Evolutionary conservation across 495 filamentous ascomycete species (phyloP), one percentile per base, ranked within the genome.

Genomic region (Penicillium cataractarum): DNA sequence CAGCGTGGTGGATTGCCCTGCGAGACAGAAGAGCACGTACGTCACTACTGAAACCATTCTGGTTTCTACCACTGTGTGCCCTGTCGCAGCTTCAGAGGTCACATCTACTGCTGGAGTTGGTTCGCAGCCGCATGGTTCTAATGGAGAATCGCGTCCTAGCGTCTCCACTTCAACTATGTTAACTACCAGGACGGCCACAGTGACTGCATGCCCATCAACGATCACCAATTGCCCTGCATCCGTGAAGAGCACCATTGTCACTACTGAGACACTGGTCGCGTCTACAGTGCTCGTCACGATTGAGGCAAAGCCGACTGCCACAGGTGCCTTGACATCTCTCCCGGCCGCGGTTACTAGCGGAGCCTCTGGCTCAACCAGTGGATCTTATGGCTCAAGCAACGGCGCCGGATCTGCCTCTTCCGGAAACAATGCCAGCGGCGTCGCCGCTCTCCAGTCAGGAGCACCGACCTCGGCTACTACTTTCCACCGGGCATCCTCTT

Each of bases 21-120:
- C 60, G 4, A 51, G 53, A 60, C 19, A 53, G 21, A 58, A 64
- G 31, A 64, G 50, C 32, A 60, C 70, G 24, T 60, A 63, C 46
- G 58, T 63, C 24, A 66, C 66, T 17, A 73, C 69, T 32, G 67
- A 70, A 44, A 69, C 65, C 8, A 66, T 75, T n/a, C 35, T 71
- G n/a, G 52, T 72, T 33, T 67, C 60, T 27, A 71, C 64, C 15
- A 71, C 71, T 19, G 62, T 74, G 57, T 75, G 73, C 62, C 74
- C 72, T 10, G 64, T 76, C 31, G 49, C 37, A 22, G 56, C 26
- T 13, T 50, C 37, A 7, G 56, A 40, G 9, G 32, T 33, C 10
- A 48, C 65, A 32, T 56, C 58, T 21, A 70, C 60, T 8, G 42
- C 59, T n/a, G 33, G 60, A 12, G 22, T 22, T 17, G 57, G 62